phyloP scores from a whole-genome alignment of 1,284 basidiomycete genomes.

The Cerioporus squamosus region DNA sequence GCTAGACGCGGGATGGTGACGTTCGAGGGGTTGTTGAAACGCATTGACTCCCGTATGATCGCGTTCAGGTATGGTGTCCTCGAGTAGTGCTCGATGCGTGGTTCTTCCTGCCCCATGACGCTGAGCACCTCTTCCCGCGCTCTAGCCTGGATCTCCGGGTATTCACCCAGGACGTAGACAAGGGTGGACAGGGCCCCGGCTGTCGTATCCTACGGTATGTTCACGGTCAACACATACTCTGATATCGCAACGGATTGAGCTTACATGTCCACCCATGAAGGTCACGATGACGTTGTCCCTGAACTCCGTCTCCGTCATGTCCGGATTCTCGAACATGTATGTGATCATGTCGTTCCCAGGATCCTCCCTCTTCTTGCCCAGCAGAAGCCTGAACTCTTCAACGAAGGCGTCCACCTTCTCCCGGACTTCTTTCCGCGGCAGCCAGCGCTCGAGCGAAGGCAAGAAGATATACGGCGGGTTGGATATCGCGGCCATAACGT shows the following conservation, averaged over 20 bases:
- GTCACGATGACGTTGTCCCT: conserved; percentile 39
- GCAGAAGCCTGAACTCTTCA: conserved; percentile 25
- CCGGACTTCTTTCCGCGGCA: conserved; percentile 31
- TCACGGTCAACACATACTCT: background rate
- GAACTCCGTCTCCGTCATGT: conserved; percentile 32
- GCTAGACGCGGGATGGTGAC: conserved; percentile 35
- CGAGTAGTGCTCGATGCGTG: conserved; percentile 29
- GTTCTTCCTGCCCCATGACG: conserved; percentile 25
- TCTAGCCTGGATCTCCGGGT: conserved; percentile 33
- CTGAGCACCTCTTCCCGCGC: conserved; percentile 34
- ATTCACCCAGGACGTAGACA: conserved; percentile 36
- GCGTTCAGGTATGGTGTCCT: conserved; percentile 34
- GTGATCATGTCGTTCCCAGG: conserved; percentile 37
- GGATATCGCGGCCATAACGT: conserved; percentile 37
- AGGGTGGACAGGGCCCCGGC: conserved; percentile 37
- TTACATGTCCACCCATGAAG: conserved; percentile 39
- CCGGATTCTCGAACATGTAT: conserved; percentile 36
- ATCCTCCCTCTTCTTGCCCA: conserved; percentile 32
- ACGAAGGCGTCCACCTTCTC: conserved; percentile 32
- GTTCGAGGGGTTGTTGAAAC: conserved; percentile 37
- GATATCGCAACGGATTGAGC: background rate
- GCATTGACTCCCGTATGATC: conserved; percentile 39
- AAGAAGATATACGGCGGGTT: conserved; percentile 35
- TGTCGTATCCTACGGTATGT: conserved; percentile 34
- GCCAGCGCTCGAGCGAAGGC: conserved; percentile 34